Conservation (phyloP, 768 basidiomycete genomes). For the Phylloporus rhodoxanthus region DNA sequence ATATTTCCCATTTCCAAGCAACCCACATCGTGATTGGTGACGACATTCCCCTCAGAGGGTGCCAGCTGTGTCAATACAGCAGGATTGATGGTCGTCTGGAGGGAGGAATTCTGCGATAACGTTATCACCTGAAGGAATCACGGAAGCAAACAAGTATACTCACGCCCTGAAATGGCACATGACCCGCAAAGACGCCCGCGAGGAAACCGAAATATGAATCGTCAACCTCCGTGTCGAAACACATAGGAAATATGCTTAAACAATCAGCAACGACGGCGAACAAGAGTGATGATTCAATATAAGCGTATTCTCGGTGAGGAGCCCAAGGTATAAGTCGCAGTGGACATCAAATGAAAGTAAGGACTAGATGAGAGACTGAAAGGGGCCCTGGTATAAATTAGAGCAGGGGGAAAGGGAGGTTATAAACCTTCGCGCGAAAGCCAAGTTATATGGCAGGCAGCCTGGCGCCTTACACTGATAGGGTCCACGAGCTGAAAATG, state of each 20-base stretch:
- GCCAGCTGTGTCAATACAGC: neutral
- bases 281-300: too few relatives aligned
- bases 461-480: neutral
- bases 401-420: too few relatives aligned
- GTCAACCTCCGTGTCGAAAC: constrained; percentile 1
- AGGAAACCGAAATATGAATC: neutral
- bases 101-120: neutral
- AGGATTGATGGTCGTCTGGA: constrained; percentile 6
- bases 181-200: neutral
- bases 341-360: neutral
- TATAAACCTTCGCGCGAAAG: neutral
- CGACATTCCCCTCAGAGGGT: neutral
- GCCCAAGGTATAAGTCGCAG: too few relatives aligned
- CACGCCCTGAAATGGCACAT: constrained; percentile 4
- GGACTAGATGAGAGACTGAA: neutral
- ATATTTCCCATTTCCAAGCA: too few relatives aligned
- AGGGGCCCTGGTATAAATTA: neutral
- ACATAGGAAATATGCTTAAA: too few relatives aligned
- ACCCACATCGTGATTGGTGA: neutral
- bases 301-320: neutral
- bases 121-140: neutral
- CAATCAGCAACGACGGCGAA: neutral
- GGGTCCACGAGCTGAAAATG: neutral
- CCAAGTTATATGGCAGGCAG: neutral
- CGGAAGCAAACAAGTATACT: neutral